Evolutionary conservation across 1,139 yeast species (phyloP).

Genomic region (Suhomyces taliae): DNA sequence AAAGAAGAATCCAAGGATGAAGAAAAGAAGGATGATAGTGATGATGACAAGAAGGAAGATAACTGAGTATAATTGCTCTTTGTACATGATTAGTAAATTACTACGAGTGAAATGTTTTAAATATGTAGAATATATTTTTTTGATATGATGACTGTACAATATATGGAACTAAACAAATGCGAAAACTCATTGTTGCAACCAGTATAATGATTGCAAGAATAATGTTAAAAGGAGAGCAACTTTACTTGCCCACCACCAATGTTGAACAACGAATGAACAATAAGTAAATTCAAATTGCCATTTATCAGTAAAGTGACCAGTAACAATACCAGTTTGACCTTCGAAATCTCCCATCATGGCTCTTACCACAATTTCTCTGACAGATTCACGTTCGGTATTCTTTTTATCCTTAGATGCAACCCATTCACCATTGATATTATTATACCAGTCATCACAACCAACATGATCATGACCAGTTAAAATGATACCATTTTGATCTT

Average conservation of each 20-base stretch:
- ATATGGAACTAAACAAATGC: not conserved
- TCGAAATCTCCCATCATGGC: slow-evolving; percentile 96
- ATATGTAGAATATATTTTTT: not conserved
- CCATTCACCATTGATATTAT: slow-evolving; percentile 52
- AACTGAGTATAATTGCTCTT: too few species aligned
- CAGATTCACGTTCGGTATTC: slow-evolving; percentile 29
- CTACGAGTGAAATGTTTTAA: not conserved
- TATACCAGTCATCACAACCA: slow-evolving; percentile 79
- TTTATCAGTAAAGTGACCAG: slow-evolving; percentile 55
- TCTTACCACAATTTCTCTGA: slow-evolving; percentile 81
- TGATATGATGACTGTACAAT: not conserved
- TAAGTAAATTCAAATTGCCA: slow-evolving; percentile 73
- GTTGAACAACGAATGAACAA: slow-evolving; percentile 87
- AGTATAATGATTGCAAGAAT: slow-evolving; percentile 34
- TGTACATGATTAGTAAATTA: too few species aligned
- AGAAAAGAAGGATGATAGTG: too few species aligned
- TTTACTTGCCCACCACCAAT: slow-evolving; percentile 92
- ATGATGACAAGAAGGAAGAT: too few species aligned
- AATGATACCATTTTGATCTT: slow-evolving; percentile 68
- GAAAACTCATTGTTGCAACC: slow-evolving; percentile 4
- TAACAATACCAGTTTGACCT: slow-evolving; percentile 83
- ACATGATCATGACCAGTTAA: slow-evolving; percentile 96
- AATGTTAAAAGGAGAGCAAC: slow-evolving; percentile 50
- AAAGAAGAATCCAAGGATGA: too few species aligned
- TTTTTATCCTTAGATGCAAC: slow-evolving; percentile 48